Percentiles rank a stretch among this genome's conserved stretches.
Conservation (phyloP, 1,284 basidiomycete genomes). For the Trametes hirsuta region DNA sequence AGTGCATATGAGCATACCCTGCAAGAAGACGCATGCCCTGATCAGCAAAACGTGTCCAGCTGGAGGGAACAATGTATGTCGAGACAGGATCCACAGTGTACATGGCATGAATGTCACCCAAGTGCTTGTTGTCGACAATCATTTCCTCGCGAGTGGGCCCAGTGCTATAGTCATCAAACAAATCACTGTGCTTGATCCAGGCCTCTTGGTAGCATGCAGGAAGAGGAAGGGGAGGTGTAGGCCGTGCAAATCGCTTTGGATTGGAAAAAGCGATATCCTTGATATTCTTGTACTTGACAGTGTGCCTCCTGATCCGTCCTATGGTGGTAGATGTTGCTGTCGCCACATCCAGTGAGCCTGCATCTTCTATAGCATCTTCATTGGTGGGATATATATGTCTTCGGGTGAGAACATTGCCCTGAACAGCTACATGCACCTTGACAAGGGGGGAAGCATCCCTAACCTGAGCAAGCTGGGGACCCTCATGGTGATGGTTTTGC, state of each 20-base stretch:
- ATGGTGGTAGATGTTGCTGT: neutral
- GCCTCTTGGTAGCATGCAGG: neutral
- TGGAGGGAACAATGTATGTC: neutral
- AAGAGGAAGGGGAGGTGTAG: neutral
- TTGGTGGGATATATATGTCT: neutral
- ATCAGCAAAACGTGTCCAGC: neutral
- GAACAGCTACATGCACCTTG: neutral
- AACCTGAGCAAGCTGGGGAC: neutral
- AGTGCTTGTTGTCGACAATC: neutral
- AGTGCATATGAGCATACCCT: neutral
- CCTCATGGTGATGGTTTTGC: neutral
- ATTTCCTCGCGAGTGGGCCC: neutral
- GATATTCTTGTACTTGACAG: neutral
- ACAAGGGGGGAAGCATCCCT: neutral
- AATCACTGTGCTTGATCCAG: neutral
- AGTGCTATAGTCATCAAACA: neutral
- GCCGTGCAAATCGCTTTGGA: neutral
- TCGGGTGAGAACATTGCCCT: neutral
- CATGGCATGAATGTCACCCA: neutral
- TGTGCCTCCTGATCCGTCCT: neutral
- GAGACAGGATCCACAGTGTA: neutral
- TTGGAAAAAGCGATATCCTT: neutral
- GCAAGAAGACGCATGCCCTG: neutral
- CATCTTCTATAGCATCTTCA: too few species aligned
- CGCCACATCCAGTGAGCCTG: too few species aligned